Conservation (phyloP, 228 moss, liverwort and hornwort species). For the Sphagnum magellanicum region DNA sequence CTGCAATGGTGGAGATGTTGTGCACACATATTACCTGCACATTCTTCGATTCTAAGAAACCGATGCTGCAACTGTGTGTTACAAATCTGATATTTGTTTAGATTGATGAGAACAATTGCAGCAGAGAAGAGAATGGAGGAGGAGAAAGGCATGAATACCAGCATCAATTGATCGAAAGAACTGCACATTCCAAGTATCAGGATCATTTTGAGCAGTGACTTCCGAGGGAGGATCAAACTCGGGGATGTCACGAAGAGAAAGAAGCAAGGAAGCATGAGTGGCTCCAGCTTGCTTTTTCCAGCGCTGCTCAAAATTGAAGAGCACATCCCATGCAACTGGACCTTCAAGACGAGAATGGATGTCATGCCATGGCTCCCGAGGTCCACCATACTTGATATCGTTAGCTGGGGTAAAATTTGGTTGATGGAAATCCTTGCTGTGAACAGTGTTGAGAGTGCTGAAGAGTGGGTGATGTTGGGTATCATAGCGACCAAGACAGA, state of each 20-base stretch:
- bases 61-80: no score
- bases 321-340: slow-evolving; percentile 59
- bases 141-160: slow-evolving; percentile 13
- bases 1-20: no score
- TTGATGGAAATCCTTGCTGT: slow-evolving; percentile 60
- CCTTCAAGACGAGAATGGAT: slow-evolving; percentile 61
- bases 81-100: no score
- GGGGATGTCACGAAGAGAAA: slow-evolving; percentile 32
- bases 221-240: slow-evolving; percentile 44
- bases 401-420: slow-evolving; percentile 38
- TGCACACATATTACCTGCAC: no score
- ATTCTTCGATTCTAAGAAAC: no score
- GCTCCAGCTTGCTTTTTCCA: slow-evolving; percentile 48
- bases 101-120: no score
- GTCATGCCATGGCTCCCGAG: slow-evolving; percentile 86
- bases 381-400: slow-evolving; percentile 46
- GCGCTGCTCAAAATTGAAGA: slow-evolving; percentile 74
- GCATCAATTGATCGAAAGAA: slow-evolving; percentile 82
- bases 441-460: slow-evolving; percentile 30
- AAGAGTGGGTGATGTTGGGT: slow-evolving; percentile 60
- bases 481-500: slow-evolving; percentile 69
- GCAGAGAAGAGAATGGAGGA: background rate
- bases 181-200: slow-evolving; percentile 80
- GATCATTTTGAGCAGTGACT: slow-evolving; percentile 51
- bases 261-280: slow-evolving; percentile 3